Evolutionary conservation across 345 rosid genomes (phyloP).

Genomic region (Salix koriyanagi): DNA sequence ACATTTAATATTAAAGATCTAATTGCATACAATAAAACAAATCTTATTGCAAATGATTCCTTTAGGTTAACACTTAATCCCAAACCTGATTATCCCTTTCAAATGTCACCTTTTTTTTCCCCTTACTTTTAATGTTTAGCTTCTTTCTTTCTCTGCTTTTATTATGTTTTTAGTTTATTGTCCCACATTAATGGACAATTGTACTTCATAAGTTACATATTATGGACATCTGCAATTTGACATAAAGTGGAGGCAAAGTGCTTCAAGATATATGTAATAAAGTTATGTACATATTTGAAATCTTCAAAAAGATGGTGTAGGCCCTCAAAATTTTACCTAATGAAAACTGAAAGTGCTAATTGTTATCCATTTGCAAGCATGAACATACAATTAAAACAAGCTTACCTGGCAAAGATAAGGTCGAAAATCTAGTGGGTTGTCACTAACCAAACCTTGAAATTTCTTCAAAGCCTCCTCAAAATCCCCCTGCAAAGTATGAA

Average conservation of each 20-base stretch:
- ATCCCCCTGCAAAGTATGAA: conserved; percentile 52
- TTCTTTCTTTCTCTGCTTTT: no score
- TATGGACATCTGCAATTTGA: background rate
- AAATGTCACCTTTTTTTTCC: no score
- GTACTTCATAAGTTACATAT: background rate
- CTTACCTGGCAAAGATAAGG: conserved; percentile 91
- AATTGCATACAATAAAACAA: no score
- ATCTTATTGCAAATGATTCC: no score
- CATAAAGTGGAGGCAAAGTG: background rate
- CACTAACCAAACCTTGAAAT: conserved; percentile 63
- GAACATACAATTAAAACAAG: background rate
- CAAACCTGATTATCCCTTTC: no score
- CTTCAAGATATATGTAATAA: background rate
- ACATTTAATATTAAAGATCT: no score
- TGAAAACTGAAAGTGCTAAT: background rate
- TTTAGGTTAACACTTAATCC: no score
- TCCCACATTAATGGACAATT: background rate
- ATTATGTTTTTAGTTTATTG: no score
- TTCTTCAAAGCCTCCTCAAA: conserved; percentile 67
- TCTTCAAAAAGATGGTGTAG: background rate
- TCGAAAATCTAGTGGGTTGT: conserved; percentile 87
- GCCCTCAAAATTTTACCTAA: background rate
- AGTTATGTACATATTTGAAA: background rate
- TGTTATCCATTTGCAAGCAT: background rate
- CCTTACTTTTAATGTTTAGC: no score